Base-by-base conservation (phyloP, 2,329 filamentous ascomycete genomes). In the Lecanosticta acicola region DNA sequence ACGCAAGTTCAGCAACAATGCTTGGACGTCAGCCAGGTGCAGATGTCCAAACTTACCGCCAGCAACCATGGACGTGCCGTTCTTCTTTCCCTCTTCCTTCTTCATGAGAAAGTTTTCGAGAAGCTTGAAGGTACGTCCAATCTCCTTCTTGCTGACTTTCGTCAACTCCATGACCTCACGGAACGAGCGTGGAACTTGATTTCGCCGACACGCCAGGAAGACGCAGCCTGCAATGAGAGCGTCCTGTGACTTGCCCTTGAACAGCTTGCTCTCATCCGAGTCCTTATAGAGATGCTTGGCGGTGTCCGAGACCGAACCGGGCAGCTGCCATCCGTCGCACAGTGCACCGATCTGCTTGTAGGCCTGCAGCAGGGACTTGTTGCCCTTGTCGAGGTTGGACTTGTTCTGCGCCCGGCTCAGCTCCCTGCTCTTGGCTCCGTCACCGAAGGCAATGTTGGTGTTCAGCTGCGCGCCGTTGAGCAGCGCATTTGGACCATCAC, bases 281-380 rank as follows among this genome's bases (percentile, higher is more conserved):
- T 93, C 79, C 73, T 96, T 97, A 79, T 85, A 98, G 54, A 97
- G 84, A 66, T 94, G 86, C 73, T 96, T 96, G 51, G 93, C 89
- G 1, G 85, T 86, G 62, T 96, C 89, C 41, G 87, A 83, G 33
- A 94, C 87, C 46, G 84, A 82, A 62, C 83, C 83, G 39, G 85
- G 83, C 50, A 94, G 84, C 63, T 84, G 82, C 65, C 90, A 88
- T 46, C 83, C 83, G 60, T 97, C 91, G 63, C 88, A 94, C 49
- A 94, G 79, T 26, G 83, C 81, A 54, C 85, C 85, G 57, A 98
- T 97, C 63, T 94, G 85, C 66, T 88, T 87, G 71, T 96, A 76
- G 3, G 90, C 93, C 36, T 84, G 78, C 56, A 94, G 77, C 11
- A 97, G 76, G 5, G 76, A 75, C 70, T 93, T 91, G 60, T 87